phyloP scores from a whole-genome alignment of 2,329 filamentous ascomycete genomes.

The Scolecobasidium constrictum region DNA sequence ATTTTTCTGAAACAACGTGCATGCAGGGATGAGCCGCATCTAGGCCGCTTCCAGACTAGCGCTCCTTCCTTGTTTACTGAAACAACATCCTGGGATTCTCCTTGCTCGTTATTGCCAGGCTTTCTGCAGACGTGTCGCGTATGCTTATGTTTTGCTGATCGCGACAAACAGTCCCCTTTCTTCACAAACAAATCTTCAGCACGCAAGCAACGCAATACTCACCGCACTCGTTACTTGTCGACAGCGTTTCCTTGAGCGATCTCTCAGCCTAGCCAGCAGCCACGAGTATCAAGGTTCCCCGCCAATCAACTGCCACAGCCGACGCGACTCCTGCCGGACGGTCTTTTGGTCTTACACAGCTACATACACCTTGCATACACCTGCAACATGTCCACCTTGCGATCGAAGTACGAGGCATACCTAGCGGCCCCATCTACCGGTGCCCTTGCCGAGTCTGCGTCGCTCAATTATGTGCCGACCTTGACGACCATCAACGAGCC shows the following conservation, averaged over 20 bases:
- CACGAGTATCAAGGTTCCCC: not conserved
- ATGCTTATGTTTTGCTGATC: not conserved
- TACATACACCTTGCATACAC: not conserved
- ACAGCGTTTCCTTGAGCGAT: too few relatives aligned
- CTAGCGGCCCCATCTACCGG: conserved; percentile 31
- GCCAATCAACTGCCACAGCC: not conserved
- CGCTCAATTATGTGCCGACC: conserved; percentile 76
- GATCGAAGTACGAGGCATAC: conserved; percentile 32
- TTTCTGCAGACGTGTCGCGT: not conserved
- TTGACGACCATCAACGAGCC: conserved; percentile 62
- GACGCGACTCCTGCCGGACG: not conserved
- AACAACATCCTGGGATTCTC: too few relatives aligned
- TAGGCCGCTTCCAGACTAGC: too few relatives aligned
- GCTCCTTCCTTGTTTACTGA: too few relatives aligned
- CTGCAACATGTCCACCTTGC: conserved; percentile 6
- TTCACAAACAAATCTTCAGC: too few relatives aligned
- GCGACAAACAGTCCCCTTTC: not conserved
- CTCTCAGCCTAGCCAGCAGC: not conserved
- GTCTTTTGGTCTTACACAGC: not conserved
- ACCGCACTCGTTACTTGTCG: too few relatives aligned
- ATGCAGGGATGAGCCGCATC: too few relatives aligned
- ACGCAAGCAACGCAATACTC: too few relatives aligned
- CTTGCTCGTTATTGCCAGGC: not conserved
- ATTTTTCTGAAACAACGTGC: too few relatives aligned
- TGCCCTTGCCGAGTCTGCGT: conserved; percentile 33